Evolutionary conservation across 176 grass and related monocot genomes (phyloP).

Genomic region (Phoenix dactylifera): DNA sequence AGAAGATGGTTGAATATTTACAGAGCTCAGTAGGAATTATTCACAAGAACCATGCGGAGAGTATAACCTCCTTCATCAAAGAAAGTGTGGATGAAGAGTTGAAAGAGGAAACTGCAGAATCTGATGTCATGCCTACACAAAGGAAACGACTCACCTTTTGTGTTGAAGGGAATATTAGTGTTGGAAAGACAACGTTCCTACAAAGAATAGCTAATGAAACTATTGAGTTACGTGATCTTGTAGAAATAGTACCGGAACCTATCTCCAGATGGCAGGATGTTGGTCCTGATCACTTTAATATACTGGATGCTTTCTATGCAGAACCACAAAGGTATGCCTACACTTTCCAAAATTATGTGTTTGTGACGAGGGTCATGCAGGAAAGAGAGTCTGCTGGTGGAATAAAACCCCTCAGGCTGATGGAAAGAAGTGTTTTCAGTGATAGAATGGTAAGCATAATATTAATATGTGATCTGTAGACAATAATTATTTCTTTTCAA

Average conservation of each 20-base stretch:
- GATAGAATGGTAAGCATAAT: slow-evolving; percentile 70
- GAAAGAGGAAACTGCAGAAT: slow-evolving; percentile 30
- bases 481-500: no score
- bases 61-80: slow-evolving; percentile 90
- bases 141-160: slow-evolving; percentile 91
- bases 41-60: slow-evolving; percentile 92
- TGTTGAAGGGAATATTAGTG: slow-evolving; percentile 97
- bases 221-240: slow-evolving; percentile 83
- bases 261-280: slow-evolving; percentile 90
- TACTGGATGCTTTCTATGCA: slow-evolving; percentile 83
- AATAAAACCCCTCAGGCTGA: slow-evolving; percentile 91
- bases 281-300: slow-evolving; percentile 95
- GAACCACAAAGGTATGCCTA: slow-evolving; percentile 91
- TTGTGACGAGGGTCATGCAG: slow-evolving; percentile 96
- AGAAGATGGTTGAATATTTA: slow-evolving; percentile 92
- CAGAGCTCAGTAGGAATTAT: slow-evolving; percentile 82
- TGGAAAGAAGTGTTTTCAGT: slow-evolving; percentile 98
- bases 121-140: slow-evolving; percentile 24
- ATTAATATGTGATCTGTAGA: no score
- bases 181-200: slow-evolving; percentile 89
- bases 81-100: slow-evolving; percentile 74
- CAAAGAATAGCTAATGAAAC: slow-evolving; percentile 98
- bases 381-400: slow-evolving; percentile 86
- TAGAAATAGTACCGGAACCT: slow-evolving; percentile 94
- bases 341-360: slow-evolving; percentile 99